These are phyloP conservation scores for Tricholoma furcatifolium DNA, from an alignment of 768 basidiomycete genomes.

Conservation along the genomic window DNA sequence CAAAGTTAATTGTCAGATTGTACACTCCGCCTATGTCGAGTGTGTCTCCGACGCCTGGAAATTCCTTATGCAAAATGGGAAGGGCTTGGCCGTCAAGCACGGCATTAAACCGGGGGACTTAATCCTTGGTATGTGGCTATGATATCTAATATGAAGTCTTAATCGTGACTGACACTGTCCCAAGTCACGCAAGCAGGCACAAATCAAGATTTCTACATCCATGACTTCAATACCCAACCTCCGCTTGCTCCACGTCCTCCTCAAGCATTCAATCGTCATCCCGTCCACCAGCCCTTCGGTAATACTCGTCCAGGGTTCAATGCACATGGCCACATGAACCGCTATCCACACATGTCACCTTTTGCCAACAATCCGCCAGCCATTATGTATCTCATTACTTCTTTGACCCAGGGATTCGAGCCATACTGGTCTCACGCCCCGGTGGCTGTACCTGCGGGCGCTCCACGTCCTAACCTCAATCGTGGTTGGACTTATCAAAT, in stretches of 20 bases:
- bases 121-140: slow-evolving; percentile 34
- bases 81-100: slow-evolving; percentile 27
- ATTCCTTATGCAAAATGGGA: slow-evolving; percentile 31
- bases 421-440: slow-evolving; percentile 38
- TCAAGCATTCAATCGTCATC: slow-evolving; percentile 12
- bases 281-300: slow-evolving; percentile 12
- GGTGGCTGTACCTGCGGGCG: slow-evolving; percentile 5
- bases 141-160: background rate
- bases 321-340: background rate
- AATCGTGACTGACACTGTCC: background rate
- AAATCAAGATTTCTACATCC: slow-evolving; percentile 38
- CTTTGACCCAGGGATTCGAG: slow-evolving; percentile 26
- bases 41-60: slow-evolving; percentile 37
- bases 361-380: slow-evolving; percentile 30
- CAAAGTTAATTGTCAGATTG: slow-evolving; percentile 37
- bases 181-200: slow-evolving; percentile 41
- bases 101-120: slow-evolving; percentile 40
- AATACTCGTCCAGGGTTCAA: slow-evolving; percentile 11
- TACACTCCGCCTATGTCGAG: slow-evolving; percentile 26
- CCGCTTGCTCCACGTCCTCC: slow-evolving; percentile 9
- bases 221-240: slow-evolving; percentile 27
- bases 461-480: slow-evolving; percentile 9
- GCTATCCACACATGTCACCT: slow-evolving; percentile 9
- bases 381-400: slow-evolving; percentile 43
- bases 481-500: slow-evolving; percentile 20